Percentiles rank a stretch among this genome's conserved stretches.
Conservation (phyloP, 306 rosid species). For the Albizia julibrissin region DNA sequence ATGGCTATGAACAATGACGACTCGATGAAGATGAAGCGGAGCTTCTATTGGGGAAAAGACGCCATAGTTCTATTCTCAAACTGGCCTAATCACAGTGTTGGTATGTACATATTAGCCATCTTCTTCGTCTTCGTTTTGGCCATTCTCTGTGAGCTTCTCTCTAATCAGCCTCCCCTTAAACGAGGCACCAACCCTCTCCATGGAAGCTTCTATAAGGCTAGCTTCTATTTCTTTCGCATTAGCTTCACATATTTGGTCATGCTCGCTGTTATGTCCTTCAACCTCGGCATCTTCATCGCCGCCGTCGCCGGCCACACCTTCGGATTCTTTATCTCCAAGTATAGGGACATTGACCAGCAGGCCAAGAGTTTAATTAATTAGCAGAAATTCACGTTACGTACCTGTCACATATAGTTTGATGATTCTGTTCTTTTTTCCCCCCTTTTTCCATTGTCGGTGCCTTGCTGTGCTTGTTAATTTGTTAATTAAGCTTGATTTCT, state of each 20-base stretch:
- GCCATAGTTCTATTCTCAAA: conserved; percentile 54
- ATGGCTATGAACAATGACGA: conserved; percentile 3
- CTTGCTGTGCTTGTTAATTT: not conserved
- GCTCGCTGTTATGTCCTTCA: conserved; percentile 83
- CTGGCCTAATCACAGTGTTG: conserved; percentile 60
- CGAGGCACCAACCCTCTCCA: conserved; percentile 13
- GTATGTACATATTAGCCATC: conserved; percentile 62
- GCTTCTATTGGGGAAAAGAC: conserved; percentile 73
- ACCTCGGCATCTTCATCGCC: conserved; percentile 63
- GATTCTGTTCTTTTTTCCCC: not conserved
- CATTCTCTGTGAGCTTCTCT: conserved; percentile 43
- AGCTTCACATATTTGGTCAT: conserved; percentile 60
- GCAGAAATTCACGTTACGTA: not conserved
- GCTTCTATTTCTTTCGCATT: conserved; percentile 42
- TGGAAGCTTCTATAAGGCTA: conserved; percentile 35
- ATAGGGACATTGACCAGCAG: conserved; percentile 34
- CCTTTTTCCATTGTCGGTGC: not conserved
- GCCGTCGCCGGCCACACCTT: conserved; percentile 67
- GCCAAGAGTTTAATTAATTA: conserved; percentile 31
- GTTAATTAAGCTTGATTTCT: not conserved
- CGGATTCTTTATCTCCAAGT: conserved; percentile 56
- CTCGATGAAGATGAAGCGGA: conserved; percentile 50
- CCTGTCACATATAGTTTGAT: too few relatives aligned
- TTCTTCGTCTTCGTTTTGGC: conserved; percentile 58
- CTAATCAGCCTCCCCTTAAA: conserved; percentile 38